Evolutionary conservation across 2,329 filamentous ascomycete genomes (phyloP).

Genomic region (Colletotrichum sp.): DNA sequence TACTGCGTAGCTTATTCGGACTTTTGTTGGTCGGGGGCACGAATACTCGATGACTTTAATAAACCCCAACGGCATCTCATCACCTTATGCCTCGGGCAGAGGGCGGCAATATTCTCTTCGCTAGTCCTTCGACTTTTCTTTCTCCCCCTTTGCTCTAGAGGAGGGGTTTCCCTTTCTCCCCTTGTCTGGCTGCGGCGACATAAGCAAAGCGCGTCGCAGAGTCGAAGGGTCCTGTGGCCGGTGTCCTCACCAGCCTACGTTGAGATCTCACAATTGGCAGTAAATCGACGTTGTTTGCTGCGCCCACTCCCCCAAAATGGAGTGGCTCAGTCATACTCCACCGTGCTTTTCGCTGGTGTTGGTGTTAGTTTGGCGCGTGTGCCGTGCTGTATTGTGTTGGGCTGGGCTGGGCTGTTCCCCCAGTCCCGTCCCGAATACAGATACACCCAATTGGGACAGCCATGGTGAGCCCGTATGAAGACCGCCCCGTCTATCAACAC

Average conservation of each 20-base stretch:
- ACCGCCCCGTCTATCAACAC: not conserved
- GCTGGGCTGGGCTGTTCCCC: not conserved
- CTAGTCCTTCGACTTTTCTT: not conserved
- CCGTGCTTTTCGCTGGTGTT: not conserved
- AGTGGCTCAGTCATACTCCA: not conserved
- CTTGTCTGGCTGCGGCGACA: not conserved
- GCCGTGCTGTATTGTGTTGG: not conserved
- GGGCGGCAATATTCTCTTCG: not conserved
- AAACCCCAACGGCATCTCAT: not conserved
- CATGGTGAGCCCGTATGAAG: not conserved
- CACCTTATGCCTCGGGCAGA: not conserved
- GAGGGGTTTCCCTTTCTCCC: not conserved
- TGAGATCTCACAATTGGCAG: slow-evolving; percentile 14
- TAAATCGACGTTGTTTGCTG: slow-evolving; percentile 1
- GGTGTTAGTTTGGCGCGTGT: not conserved
- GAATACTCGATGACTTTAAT: not conserved
- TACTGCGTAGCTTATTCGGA: not conserved
- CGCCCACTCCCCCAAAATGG: not conserved
- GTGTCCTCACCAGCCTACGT: not conserved
- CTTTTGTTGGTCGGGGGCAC: not conserved
- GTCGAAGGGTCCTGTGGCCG: slow-evolving; percentile 9
- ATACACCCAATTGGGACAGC: not conserved
- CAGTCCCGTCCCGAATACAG: not conserved
- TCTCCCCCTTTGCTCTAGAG: not conserved
- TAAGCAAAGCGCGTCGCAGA: slow-evolving; percentile 2